Evolutionary conservation across 2,329 filamentous ascomycete species (phyloP).

Genomic region (Metarhizium album): DNA sequence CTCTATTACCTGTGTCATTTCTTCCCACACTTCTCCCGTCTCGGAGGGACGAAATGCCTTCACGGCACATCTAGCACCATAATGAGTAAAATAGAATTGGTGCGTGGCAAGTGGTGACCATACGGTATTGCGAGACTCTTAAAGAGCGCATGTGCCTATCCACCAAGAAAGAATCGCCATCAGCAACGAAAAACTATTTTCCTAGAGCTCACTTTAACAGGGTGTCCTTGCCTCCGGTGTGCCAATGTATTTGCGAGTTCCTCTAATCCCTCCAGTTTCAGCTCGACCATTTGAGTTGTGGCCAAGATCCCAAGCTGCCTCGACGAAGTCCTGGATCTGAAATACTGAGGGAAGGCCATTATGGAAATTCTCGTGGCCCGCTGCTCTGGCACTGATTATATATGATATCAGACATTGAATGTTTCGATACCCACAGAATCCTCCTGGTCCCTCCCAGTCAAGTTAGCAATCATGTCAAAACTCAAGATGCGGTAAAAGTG

Average conservation of each 20-base stretch:
- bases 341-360: conserved; percentile 63
- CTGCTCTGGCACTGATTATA: conserved; percentile 47
- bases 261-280: conserved; percentile 78
- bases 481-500: neutral
- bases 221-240: conserved; percentile 61
- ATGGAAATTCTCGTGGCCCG: conserved; percentile 50
- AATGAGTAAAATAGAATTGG: neutral
- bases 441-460: conserved; percentile 40
- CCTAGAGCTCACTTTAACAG: neutral
- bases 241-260: conserved; percentile 92
- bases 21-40: conserved; percentile 32
- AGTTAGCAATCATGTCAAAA: neutral
- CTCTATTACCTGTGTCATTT: conserved; percentile 59
- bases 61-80: conserved; percentile 43
- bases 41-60: conserved; percentile 44
- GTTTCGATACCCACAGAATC: conserved; percentile 91
- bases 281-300: conserved; percentile 63
- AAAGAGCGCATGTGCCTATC: conserved; percentile 69
- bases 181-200: neutral
- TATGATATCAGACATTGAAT: conserved; percentile 86
- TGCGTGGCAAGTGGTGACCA: conserved; percentile 15
- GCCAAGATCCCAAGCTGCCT: conserved; percentile 76
- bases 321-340: conserved; percentile 75
- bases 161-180: neutral
- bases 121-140: conserved; percentile 56